A percentile compares a stretch with the other conserved stretches of the same genome.
phyloP scores from a whole-genome alignment of 2,329 filamentous ascomycete species.

The Xylariaceae sp. region DNA sequence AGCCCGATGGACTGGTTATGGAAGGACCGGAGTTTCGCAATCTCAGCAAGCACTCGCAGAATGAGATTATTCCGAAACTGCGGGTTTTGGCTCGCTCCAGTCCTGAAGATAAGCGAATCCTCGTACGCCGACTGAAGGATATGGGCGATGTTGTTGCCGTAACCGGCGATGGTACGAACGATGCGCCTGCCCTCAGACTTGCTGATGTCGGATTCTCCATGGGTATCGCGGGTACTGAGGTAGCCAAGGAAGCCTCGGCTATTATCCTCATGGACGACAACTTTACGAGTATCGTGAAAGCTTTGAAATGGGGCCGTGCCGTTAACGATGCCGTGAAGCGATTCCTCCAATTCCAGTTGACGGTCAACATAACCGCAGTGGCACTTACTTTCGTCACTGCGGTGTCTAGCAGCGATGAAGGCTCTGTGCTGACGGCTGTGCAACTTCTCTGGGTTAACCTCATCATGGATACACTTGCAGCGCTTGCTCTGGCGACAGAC shows the following conservation, averaged over 20 bases:
- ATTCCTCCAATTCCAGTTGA: conserved; percentile 72
- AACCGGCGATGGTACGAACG: conserved; percentile 79
- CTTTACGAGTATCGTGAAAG: conserved; percentile 80
- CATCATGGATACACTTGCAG: conserved; percentile 95
- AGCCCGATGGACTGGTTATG: conserved; percentile 63
- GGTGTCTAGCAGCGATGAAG: conserved; percentile 62
- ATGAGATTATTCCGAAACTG: conserved; percentile 61
- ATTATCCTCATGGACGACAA: conserved; percentile 88
- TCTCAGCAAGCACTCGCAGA: conserved; percentile 59
- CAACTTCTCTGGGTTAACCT: conserved; percentile 95
- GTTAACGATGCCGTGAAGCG: conserved; percentile 75
- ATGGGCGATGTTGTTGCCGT: conserved; percentile 74
- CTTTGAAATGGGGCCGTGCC: conserved; percentile 72
- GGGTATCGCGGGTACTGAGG: conserved; percentile 78
- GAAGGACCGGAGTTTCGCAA: conserved; percentile 76
- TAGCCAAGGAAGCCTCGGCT: conserved; percentile 78
- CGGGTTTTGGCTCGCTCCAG: conserved; percentile 70
- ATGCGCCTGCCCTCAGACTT: conserved; percentile 73
- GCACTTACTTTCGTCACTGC: conserved; percentile 82
- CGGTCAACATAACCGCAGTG: conserved; percentile 89
- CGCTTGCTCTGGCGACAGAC: conserved; percentile 82
- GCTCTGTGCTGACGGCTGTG: conserved; percentile 77
- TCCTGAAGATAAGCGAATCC: conserved; percentile 69
- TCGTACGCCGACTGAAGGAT: conserved; percentile 67
- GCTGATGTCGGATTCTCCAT: conserved; percentile 82